Evolutionary conservation across 768 basidiomycete genomes (phyloP).

Genomic region (Amyloporia xantha): DNA sequence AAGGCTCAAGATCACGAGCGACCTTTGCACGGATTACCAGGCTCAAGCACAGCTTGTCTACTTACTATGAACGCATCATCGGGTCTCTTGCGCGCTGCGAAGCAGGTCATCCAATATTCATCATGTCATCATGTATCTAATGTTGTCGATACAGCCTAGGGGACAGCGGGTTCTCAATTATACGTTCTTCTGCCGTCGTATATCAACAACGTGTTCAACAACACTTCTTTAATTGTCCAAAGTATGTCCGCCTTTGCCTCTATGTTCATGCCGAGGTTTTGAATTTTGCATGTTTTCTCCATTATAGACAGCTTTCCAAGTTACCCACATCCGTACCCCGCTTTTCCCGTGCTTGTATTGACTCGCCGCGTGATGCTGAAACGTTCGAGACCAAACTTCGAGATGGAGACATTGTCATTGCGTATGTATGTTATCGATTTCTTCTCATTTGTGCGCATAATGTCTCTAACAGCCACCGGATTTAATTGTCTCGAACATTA

Average conservation of each 20-base stretch:
- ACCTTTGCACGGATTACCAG: constrained; percentile 36
- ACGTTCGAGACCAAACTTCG: constrained; percentile 39
- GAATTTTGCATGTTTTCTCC: neutral
- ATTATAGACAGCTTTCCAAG: constrained; percentile 31
- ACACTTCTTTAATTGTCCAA: constrained; percentile 41
- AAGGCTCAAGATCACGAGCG: no score
- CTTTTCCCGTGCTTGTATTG: constrained; percentile 23
- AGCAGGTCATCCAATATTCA: constrained; percentile 38
- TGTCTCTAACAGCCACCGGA: neutral
- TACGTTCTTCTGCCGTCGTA: constrained; percentile 59
- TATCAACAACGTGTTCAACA: constrained; percentile 39
- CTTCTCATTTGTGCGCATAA: neutral
- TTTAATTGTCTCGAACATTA: constrained; percentile 19
- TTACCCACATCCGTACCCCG: constrained; percentile 21
- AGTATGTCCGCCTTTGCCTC: constrained; percentile 28
- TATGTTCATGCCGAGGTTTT: neutral
- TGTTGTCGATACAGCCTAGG: constrained; percentile 45
- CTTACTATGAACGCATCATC: constrained; percentile 69
- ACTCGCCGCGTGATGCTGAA: constrained; percentile 38
- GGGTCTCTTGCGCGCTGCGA: constrained; percentile 69
- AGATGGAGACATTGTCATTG: constrained; percentile 47
- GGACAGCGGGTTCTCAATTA: constrained; percentile 72
- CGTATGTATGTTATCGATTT: constrained; percentile 33
- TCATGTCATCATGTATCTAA: neutral
- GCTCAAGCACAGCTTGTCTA: constrained; percentile 81